Percentiles rank a stretch among this genome's conserved stretches.
These are phyloP conservation scores for Pseudogymnoascus sp. DNA, from an alignment of 2,329 filamentous ascomycete species.

Conservation along the genomic window DNA sequence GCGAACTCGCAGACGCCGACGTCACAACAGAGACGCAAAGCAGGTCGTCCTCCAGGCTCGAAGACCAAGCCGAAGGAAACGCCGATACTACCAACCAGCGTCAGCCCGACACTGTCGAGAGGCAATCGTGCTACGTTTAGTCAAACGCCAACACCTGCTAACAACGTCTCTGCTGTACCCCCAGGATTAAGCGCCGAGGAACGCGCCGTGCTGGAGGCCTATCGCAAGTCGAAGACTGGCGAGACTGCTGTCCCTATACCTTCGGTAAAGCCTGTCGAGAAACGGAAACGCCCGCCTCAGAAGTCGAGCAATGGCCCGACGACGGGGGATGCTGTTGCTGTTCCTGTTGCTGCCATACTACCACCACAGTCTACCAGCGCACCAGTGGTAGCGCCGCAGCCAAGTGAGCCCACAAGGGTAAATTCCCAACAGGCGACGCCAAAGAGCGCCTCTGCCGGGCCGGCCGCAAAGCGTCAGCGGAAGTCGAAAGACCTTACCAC, in stretches of 20 bases:
- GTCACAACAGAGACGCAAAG: not conserved
- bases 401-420: not conserved
- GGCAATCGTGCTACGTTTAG: not conserved
- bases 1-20: not conserved
- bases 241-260: conserved; percentile 13
- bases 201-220: conserved; percentile 26
- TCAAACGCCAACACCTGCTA: not conserved
- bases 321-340: not conserved
- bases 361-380: not conserved
- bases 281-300: not conserved
- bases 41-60: not conserved
- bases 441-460: conserved; percentile 20
- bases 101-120: not conserved
- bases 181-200: conserved; percentile 26
- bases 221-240: conserved; percentile 17
- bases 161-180: conserved; percentile 1
- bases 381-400: not conserved
- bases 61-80: not conserved
- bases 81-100: not conserved
- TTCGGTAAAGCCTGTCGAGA: not conserved
- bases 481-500: conserved; percentile 28
- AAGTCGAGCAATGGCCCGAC: not conserved
- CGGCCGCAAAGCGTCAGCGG: conserved; percentile 32
- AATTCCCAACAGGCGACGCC: conserved; percentile 18
- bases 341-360: not conserved